Evolutionary conservation across 192 early-diverging fungal species (phyloP), one percentile per base, ranked within the genome.

Genomic region (Helicostylum pulchrum): DNA sequence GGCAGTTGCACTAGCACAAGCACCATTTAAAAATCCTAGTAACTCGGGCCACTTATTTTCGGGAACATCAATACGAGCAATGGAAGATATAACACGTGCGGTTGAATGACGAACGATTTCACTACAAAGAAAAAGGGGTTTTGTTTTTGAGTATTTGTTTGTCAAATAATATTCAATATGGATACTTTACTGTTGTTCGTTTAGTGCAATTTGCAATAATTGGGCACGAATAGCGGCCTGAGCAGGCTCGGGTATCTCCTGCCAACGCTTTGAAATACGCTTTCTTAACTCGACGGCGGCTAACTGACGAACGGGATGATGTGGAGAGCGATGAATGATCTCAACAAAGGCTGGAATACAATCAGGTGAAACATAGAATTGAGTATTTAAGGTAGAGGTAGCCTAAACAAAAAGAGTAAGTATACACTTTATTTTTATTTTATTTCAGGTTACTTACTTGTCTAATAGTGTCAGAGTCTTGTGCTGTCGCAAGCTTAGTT

Each of bases 231-330:
- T 86, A 54, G 75, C 66, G 36, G 77, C 77, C 61, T 86, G 76
- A 15, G 76, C 74, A 8, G 65, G 69, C 21, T 68, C 75, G 34
- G 86, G 85, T 10, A 94, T 53, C n/a, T 85, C 76, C 15, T 77
- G 68, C 92, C 92, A 96, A 78, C 79, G 88, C 74, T 82, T 88
- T n/a, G 80, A 61, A 23, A 91, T 72, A 57, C 88, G 86, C 66
- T 96, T 96, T 63, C 91, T 87, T 61, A 91, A 82, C 76, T 96
- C 94, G 20, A 96, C 93, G 2, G 92, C 87, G 31, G 92, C 88
- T 34, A 96, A 76, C 77, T 94, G 92, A 51, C 92, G 89, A 48
- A 94, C 77, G 74, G 87, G 80, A 64, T 77, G 73, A 59, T 89
- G 78, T 59, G 80, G 57, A 51, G 83, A 84, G 43, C 77, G 81